Evolutionary conservation across 352 stramenopile species (phyloP), one percentile per base, ranked within the genome.

Genomic region (Pythium brachiatum): DNA sequence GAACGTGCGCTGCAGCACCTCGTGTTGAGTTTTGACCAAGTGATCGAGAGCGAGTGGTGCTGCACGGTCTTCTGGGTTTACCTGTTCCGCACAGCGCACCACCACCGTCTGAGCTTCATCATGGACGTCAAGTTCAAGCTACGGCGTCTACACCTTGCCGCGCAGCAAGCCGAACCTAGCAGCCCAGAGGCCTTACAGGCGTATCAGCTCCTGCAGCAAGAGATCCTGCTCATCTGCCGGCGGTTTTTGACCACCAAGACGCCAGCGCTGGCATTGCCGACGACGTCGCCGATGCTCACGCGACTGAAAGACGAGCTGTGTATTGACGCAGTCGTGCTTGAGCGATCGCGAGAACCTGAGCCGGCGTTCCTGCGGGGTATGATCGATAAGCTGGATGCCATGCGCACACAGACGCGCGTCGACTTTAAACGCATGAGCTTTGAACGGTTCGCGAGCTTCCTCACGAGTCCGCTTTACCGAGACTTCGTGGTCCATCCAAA

Each of bases 1-100:
- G 61, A 64, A 25, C 50, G 69, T 12, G 39, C 31, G 9, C 46
- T 69, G 8, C 39, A 65, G 18, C 65, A 64, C 44, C 53, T 70
- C 9, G 53, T 75, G 34, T 52, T 79, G 25, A 77, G 70, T 11
- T 63, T 92, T 18, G 78, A 91, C 21, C 69, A 78, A 23, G 64
- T 92, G 3, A 68, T 94, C 2, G 70, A 74, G 3, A 86, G 83
- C 54, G 75, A 89, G 64, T 89, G 85, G 75, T 77, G 66, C 27
- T 88, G 74, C 53, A 86, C 72, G 1, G 85, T 94, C 7, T 84
- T 94, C 20, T 94, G 81, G 82, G 73, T 79, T 5, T 78, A 80
- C 43, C 57, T 92, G 21, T 94, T 86, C 61, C 82, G 78, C 25
- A 73, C 73, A 32, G 55, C 59, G 12, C 75, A 86, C 27, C 77